A percentile compares a stretch with the other conserved stretches of the same genome.
phyloP scores from a whole-genome alignment of 805 yeast species.

The Monosporozyma aerobia region DNA sequence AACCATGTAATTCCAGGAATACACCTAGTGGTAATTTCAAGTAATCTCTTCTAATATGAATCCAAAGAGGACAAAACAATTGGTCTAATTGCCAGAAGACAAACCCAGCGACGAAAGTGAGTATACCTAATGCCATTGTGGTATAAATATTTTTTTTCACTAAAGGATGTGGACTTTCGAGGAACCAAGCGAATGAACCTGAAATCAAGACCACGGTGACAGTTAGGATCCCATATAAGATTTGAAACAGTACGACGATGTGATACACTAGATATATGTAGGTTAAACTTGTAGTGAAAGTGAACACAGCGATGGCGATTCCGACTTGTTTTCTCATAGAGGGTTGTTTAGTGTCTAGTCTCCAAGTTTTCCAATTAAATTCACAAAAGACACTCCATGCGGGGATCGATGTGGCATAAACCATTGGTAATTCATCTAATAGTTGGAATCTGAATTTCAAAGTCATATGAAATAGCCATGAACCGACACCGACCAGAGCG shows the following conservation, averaged over 20 bases:
- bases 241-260: conserved; percentile 84
- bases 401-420: conserved; percentile 94
- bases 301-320: conserved; percentile 40
- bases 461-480: conserved; percentile 96
- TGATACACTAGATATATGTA: conserved; percentile 60
- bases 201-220: conserved; percentile 62
- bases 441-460: conserved; percentile 80
- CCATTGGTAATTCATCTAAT: conserved; percentile 95
- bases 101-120: conserved; percentile 64
- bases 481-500: conserved; percentile 82
- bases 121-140: conserved; percentile 52
- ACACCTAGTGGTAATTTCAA: conserved; percentile 79
- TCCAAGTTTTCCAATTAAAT: conserved; percentile 28
- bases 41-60: conserved; percentile 46
- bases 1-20: conserved; percentile 83
- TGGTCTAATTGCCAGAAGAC: conserved; percentile 85
- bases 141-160: conserved; percentile 43
- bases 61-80: conserved; percentile 58
- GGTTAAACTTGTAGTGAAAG: conserved; percentile 56
- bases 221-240: conserved; percentile 71
- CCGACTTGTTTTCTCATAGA: conserved; percentile 15
- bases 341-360: conserved; percentile 2
- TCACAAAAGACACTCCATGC: conserved; percentile 75
- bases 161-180: conserved; percentile 24
- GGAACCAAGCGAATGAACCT: conserved; percentile 35